phyloP scores from a whole-genome alignment of 352 stramenopile genomes.

The Elongisporangium undulatum region DNA sequence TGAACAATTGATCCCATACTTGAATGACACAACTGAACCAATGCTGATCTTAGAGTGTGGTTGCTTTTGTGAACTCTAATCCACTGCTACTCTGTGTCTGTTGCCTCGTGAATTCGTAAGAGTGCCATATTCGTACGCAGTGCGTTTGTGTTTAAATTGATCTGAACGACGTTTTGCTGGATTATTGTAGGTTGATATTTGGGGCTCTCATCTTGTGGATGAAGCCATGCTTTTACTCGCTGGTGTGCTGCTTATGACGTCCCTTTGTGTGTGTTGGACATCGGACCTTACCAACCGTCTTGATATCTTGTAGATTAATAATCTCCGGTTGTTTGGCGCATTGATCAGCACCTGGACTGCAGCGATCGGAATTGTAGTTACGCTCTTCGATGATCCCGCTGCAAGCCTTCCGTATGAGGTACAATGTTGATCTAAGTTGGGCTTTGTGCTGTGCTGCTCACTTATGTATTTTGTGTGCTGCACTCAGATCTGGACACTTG shows the following conservation, averaged over 20 bases:
- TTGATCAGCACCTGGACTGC: slow-evolving; percentile 41
- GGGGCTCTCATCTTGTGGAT: slow-evolving; percentile 35
- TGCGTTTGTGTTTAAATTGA: slow-evolving; percentile 1
- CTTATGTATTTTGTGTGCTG: not conserved
- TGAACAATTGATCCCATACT: not conserved
- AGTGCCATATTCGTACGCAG: not conserved
- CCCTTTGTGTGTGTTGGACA: not conserved
- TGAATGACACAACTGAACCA: not conserved
- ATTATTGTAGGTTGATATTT: slow-evolving; percentile 13
- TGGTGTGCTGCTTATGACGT: slow-evolving; percentile 20
- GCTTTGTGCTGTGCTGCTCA: not conserved
- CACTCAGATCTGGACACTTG: slow-evolving; percentile 47
- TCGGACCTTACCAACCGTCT: not conserved
- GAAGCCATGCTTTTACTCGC: slow-evolving; percentile 33
- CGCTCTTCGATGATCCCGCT: slow-evolving; percentile 35
- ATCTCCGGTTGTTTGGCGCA: slow-evolving; percentile 35
- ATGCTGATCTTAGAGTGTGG: slow-evolving; percentile 17
- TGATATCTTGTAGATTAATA: slow-evolving; percentile 33
- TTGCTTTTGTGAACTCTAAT: slow-evolving; percentile 38
- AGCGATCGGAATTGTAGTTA: slow-evolving; percentile 23
- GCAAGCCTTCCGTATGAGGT: slow-evolving; percentile 43
- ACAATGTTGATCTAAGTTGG: not conserved
- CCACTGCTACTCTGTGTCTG: slow-evolving; percentile 22
- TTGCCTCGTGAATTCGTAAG: slow-evolving; percentile 26
- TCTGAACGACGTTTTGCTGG: not conserved